These are phyloP conservation scores for Penicillium lividum DNA, from an alignment of 495 filamentous ascomycete genomes.

Conservation along the genomic window DNA sequence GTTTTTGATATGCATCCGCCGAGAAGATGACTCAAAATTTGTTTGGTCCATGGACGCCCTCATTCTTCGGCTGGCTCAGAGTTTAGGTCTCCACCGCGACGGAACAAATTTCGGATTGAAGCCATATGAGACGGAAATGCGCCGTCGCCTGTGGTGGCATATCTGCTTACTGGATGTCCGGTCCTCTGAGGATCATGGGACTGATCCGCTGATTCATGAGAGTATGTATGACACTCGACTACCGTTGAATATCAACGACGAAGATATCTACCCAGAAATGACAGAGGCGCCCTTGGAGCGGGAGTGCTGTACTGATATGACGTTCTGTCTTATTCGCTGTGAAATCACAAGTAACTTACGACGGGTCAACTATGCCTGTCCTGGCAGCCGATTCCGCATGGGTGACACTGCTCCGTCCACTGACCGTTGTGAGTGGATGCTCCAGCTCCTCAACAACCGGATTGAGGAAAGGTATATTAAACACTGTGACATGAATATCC, in stretches of 20 bases:
- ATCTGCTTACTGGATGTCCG: constrained; percentile 74
- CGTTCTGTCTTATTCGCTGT: constrained; percentile 70
- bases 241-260: constrained; percentile 80
- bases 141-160: constrained; percentile 82
- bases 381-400: constrained; percentile 24
- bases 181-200: constrained; percentile 82
- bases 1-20: constrained; percentile 64
- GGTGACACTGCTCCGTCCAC: constrained; percentile 22
- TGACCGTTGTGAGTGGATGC: constrained; percentile 62
- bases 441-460: constrained; percentile 60
- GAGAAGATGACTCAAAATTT: constrained; percentile 66
- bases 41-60: constrained; percentile 70
- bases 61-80: constrained; percentile 76
- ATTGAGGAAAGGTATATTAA: constrained; percentile 64
- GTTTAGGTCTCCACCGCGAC: constrained; percentile 79
- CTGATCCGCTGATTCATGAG: constrained; percentile 71
- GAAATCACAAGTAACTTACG: constrained; percentile 55
- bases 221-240: constrained; percentile 69
- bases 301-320: constrained; percentile 72
- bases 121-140: constrained; percentile 83
- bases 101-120: constrained; percentile 69
- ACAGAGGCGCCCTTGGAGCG: constrained; percentile 58
- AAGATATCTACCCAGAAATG: constrained; percentile 68
- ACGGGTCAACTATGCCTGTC: constrained; percentile 40
- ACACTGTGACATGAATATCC: constrained; percentile 52